Evolutionary conservation across 75 land plant genomes (phyloP), one percentile per base, ranked within the genome.

Genomic region (Pseudotsuga menziesii): DNA sequence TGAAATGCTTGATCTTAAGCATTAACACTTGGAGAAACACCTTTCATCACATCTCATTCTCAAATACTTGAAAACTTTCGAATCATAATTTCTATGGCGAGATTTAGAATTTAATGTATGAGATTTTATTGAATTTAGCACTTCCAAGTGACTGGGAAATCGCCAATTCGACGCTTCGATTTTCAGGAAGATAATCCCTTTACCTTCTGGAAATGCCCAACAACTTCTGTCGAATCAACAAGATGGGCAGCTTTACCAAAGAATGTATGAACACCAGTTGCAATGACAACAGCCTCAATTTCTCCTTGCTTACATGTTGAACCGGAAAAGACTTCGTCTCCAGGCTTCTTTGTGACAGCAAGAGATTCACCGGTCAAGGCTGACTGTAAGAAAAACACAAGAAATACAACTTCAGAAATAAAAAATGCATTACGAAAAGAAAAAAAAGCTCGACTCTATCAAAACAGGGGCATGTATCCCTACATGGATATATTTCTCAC

Each of bases 271-370:
- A 91, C 85, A 56, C 94, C 94, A n/a, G 94, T 92, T 3, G 91
- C 92, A 71, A 91, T 91, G 14, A 91, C 93, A 52, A 91, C 85
- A 35, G 93, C 93, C 75, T 91, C 93, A 83, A 91, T 83, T 58
- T 91, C 93, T 69, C 93, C 93, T 71, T 90, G 93, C 81, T 91
- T 91, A 56, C 93, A 91, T 12, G 89, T 91, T 44, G 93, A 91
- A n/a, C 93, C 93, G 55, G 93, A 89, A 57, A 76, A 92, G 20
- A 92, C 93, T 63, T 86, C 93, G 79, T 90, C 93, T 20, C 93
- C 93, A 22, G 94, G 82, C 58, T 77, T 81, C 80, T 91, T 92
- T 27, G 93, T 90, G 44, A 86, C 88, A 3, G 93, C 83, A 56
- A 87, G 52, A 87, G 89, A 88, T 77, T 88, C 89, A 36, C 89